Base-by-base conservation (phyloP, 129 eudicot genomes). In the Flaveria linearis region DNA sequence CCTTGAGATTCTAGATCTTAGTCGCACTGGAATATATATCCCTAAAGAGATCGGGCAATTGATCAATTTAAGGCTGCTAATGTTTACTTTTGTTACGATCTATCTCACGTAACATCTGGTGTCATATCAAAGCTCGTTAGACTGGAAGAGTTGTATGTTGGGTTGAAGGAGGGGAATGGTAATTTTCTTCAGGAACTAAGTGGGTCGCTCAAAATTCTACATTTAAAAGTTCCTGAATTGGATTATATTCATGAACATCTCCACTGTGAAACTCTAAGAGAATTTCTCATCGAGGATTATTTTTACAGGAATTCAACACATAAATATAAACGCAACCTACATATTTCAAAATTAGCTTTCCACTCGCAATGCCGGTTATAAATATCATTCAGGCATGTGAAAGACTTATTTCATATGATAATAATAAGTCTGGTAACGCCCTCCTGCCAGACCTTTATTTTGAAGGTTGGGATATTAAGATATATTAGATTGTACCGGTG, bases 1-100 rank as follows among this genome's bases (percentile, higher is more conserved):
- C 43, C 76, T 78, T n/a, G 76, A 78, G 76, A 69, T 69, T 57
- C 25, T 78, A 46, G 26, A 0, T 11, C 51, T 78, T 0, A 33
- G 7, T 16, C 0, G 0, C 0, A 56, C 53, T 1, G 36, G 61
- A 13, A 43, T 6, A 14, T 3, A 5, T 7, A 70, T 78, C 13
- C 82, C 82, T 6, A 0, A 17, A 62, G 42, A 70, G 47, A 78
- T 69, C 3, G 71, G 62, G 12, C 10, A 45, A 13, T 17, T 78
- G 52, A 62, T 4, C 10, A 45, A 78, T 9, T 61, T 69, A 28
- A 69, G 76, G 71, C 11, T 28, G 18, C 33, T 77, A 9, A 68
- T 2, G 7, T 26, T 26, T 26, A 26, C 16, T 42, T 5, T 5
- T 77, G 75, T 23, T 0, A 0, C 3, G 0, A 9, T 26, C 13